Percentiles rank a stretch among this genome's conserved stretches.
Conservation (phyloP, 306 rosid genomes). For the Elaeagnus macrophylla region DNA sequence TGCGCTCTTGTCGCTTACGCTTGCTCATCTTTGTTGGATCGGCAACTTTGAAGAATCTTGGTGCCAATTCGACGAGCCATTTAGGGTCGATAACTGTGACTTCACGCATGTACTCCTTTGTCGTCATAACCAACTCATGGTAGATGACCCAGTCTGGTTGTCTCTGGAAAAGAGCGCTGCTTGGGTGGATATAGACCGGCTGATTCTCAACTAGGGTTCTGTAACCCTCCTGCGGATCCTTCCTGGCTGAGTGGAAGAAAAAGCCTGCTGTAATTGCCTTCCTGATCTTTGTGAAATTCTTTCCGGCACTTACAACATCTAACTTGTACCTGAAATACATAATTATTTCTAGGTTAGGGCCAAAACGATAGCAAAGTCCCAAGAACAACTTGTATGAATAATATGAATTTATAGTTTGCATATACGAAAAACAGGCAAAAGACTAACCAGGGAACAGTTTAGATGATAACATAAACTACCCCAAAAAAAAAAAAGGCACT, state of each 20-base stretch:
- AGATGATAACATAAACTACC: too few species aligned
- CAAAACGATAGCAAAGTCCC: neutral
- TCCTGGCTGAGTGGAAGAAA: slow-evolving; percentile 72
- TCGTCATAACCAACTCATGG: slow-evolving; percentile 91
- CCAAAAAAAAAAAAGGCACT: too few species aligned
- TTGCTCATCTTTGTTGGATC: slow-evolving; percentile 78
- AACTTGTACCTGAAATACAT: slow-evolving; percentile 56
- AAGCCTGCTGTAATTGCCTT: slow-evolving; percentile 85
- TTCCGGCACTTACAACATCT: slow-evolving; percentile 82
- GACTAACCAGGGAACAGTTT: too few species aligned
- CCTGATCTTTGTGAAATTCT: slow-evolving; percentile 62
- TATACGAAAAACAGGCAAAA: neutral
- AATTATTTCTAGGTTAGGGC: slow-evolving; percentile 7
- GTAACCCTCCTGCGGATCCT: slow-evolving; percentile 87
- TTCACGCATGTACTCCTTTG: slow-evolving; percentile 82
- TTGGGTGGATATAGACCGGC: slow-evolving; percentile 73
- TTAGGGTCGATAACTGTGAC: slow-evolving; percentile 72
- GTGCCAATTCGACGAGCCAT: slow-evolving; percentile 90
- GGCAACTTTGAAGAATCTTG: slow-evolving; percentile 71
- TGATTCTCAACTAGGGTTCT: slow-evolving; percentile 82
- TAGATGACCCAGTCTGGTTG: slow-evolving; percentile 91
- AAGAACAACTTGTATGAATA: neutral
- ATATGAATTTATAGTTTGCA: neutral
- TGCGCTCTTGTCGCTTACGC: slow-evolving; percentile 76
- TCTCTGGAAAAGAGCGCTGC: slow-evolving; percentile 73